phyloP scores from a whole-genome alignment of 805 yeast genomes.

The Starmerella asiatica region DNA sequence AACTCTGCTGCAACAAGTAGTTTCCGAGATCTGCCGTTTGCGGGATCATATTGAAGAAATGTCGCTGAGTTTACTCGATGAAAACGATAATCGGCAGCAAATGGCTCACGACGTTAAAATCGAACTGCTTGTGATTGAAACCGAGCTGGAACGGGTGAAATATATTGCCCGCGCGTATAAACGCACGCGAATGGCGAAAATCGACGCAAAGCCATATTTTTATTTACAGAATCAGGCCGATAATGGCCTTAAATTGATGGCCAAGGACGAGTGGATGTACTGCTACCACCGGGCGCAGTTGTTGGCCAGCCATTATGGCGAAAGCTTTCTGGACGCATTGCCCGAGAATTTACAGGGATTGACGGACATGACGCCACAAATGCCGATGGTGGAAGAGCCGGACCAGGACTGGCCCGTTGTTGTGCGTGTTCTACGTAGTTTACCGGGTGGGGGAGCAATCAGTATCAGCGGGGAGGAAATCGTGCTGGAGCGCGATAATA shows the following conservation, averaged over 20 bases:
- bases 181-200: conserved; percentile 56
- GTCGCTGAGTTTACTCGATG: conserved; percentile 58
- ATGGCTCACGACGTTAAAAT: conserved; percentile 46
- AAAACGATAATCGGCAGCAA: conserved; percentile 1
- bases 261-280: conserved; percentile 17
- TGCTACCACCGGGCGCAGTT: conserved; percentile 43
- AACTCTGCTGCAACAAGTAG: conserved; percentile 42
- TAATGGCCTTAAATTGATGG: conserved; percentile 3
- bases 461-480: conserved; percentile 36
- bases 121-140: conserved; percentile 71
- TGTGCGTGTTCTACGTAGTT: conserved; percentile 37
- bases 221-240: conserved; percentile 20
- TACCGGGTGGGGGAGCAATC: conserved; percentile 28
- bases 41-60: conserved; percentile 65
- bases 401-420: conserved; percentile 68
- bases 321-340: conserved; percentile 49
- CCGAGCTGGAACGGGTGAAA: conserved; percentile 78
- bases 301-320: conserved; percentile 49
- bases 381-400: conserved; percentile 63
- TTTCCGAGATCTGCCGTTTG: conserved; percentile 49
- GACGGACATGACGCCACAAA: conserved; percentile 53
- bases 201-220: conserved; percentile 55
- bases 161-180: conserved; percentile 70
- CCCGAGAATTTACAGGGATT: conserved; percentile 59
- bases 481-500: conserved; percentile 46